These are phyloP conservation scores for Panicum virgatum DNA, from an alignment of 202 grass and related monocot species.

Conservation along the genomic window DNA sequence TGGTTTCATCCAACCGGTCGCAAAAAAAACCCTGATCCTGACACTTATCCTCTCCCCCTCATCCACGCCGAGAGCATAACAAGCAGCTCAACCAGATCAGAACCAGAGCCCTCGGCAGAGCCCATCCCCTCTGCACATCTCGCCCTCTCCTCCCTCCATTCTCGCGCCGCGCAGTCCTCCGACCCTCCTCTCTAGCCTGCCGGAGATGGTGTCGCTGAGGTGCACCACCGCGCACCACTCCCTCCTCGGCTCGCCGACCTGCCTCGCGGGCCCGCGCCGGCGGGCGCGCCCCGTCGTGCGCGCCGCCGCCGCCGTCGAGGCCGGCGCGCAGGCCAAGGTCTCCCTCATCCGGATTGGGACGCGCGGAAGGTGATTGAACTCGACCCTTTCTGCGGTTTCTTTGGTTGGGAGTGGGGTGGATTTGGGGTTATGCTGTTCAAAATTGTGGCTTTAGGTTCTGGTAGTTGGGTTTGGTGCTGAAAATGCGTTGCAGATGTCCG, in stretches of 20 bases:
- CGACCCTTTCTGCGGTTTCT: slow-evolving; percentile 16
- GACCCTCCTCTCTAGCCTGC: not conserved
- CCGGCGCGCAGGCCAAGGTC: slow-evolving; percentile 76
- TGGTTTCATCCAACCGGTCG: too few species aligned
- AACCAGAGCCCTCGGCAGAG: not conserved
- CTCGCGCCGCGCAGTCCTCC: not conserved
- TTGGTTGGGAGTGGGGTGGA: not conserved
- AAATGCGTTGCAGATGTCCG: not conserved
- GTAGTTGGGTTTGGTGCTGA: slow-evolving; percentile 19
- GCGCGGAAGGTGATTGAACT: slow-evolving; percentile 74
- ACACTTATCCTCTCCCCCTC: slow-evolving; percentile 72
- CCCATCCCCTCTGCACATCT: not conserved
- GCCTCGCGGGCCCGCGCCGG: slow-evolving; percentile 43
- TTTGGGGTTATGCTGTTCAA: not conserved
- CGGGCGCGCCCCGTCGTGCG: slow-evolving; percentile 45
- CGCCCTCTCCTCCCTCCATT: too few species aligned
- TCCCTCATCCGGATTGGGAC: slow-evolving; percentile 94
- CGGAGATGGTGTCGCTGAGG: slow-evolving; percentile 54
- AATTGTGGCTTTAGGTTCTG: slow-evolving; percentile 9
- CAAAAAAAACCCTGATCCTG: too few species aligned
- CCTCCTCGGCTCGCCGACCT: slow-evolving; percentile 53
- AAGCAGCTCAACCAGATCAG: slow-evolving; percentile 38
- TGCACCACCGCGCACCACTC: slow-evolving; percentile 47
- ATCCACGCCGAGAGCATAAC: slow-evolving; percentile 7
- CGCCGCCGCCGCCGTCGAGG: slow-evolving; percentile 72